Evolutionary conservation across 139 green algal species (phyloP), one percentile per base, ranked within the genome.

Genomic region (Chlamydomonas sp.): DNA sequence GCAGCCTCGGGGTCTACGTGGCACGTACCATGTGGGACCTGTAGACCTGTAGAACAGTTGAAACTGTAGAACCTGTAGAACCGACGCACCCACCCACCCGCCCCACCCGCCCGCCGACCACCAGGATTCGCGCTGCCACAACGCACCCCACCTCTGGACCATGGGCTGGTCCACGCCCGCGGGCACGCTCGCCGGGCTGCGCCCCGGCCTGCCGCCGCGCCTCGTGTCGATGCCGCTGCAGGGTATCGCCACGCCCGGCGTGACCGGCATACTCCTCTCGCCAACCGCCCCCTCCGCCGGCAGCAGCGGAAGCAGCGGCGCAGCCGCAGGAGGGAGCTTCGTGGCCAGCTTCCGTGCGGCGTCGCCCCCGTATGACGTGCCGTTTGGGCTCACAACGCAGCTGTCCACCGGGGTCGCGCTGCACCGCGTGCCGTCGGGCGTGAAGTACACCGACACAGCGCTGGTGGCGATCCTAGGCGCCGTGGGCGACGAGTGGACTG

Each of bases 71-170:
- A n/a, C n/a, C n/a, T n/a, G n/a, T n/a, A n/a, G n/a, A n/a, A n/a
- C n/a, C n/a, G n/a, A n/a, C n/a, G n/a, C n/a, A n/a, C n/a, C n/a
- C n/a, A n/a, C n/a, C n/a, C n/a, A n/a, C n/a, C n/a, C n/a, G n/a
- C n/a, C n/a, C n/a, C n/a, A n/a, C n/a, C n/a, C n/a, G n/a, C n/a
- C n/a, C n/a, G n/a, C n/a, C n/a, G n/a, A n/a, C n/a, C n/a, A n/a
- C n/a, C 5, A 31, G 26, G 26, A 66, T 4, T 13, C 16, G n/a
- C 31, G 59, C 6, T 66, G 59, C 26, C 29, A 66, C 59, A 66
- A 66, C 29, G 59, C 59, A 13, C 59, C 59, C 10, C 59, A 66
- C 16, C n/a, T 39, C 5, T 66, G 59, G 59, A 66, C 26, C 33
- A 26, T 66, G 29, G 59, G 59, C 6, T 66, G 59, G 59, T 39